Evolutionary conservation across 2,329 filamentous ascomycete genomes (phyloP), one percentile per base, ranked within the genome.

Genomic region (Colletotrichum graminicola): DNA sequence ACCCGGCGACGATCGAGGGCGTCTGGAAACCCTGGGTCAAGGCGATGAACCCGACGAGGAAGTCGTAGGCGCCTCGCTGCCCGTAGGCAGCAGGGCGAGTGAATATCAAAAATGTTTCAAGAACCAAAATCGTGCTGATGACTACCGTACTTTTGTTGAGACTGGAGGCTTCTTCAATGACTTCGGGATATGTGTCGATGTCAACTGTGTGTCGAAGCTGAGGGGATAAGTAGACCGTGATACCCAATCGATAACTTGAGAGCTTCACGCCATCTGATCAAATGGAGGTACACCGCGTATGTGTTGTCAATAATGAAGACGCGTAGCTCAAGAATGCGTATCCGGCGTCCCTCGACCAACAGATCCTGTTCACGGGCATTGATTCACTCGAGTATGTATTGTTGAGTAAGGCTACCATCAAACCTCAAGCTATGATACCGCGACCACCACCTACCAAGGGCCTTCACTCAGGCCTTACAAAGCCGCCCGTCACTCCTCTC

Each of bases 11-110:
- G 1, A 78, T 87, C 39, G 83, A 87, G 73, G 76, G 80, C 62
- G 84, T 83, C 74, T 87, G 84, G 85, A 86, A 84, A 79, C 85
- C 85, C 3, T 87, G 85, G 85, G 80, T 86, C 2, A 73, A 76
- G 74, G 78, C 74, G 12, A 86, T 85, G 84, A 75, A 80, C 45
- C 75, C 79, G 32, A 83, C 80, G 6, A 80, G 82, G 67, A 76
- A 75, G 32, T 81, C 80, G 5, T 80, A 62, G n/a, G n/a, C n/a
- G n/a, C n/a, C n/a, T n/a, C n/a, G n/a, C n/a, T n/a, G n/a, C n/a
- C n/a, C n/a, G n/a, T n/a, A n/a, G n/a, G n/a, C n/a, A n/a, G n/a
- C n/a, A n/a, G n/a, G n/a, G n/a, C n/a, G 23, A 60, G 18, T 14
- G 47, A 1, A 32, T 26, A 1, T n/a, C 39, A 1, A 23, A 14